A percentile compares a stretch with the other conserved stretches of the same genome.
These are phyloP conservation scores for Endocalyx cinctus DNA, from an alignment of 2,329 filamentous ascomycete species.

Conservation along the genomic window DNA sequence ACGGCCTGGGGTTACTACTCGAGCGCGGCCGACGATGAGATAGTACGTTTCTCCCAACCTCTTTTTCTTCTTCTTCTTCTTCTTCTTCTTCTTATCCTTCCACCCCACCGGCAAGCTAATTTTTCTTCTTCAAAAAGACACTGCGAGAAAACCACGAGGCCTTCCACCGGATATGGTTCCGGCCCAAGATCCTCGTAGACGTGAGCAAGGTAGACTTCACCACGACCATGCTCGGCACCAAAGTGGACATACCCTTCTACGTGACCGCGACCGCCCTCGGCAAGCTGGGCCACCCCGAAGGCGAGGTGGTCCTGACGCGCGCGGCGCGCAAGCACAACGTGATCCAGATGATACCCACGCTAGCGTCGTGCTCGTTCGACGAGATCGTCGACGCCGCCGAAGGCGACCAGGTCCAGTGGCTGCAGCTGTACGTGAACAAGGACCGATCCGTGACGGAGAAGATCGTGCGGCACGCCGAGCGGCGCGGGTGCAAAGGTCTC, in stretches of 20 bases:
- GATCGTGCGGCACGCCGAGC: constrained; percentile 89
- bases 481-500: constrained; percentile 85
- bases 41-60: constrained; percentile 54
- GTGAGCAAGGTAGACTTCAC: constrained; percentile 82
- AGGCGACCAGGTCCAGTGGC: constrained; percentile 85
- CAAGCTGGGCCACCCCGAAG: constrained; percentile 90
- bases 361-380: constrained; percentile 95
- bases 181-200: constrained; percentile 81
- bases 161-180: constrained; percentile 97
- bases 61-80: too few species aligned
- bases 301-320: constrained; percentile 84
- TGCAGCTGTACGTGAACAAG: constrained; percentile 97
- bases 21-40: constrained; percentile 84
- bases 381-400: constrained; percentile 85
- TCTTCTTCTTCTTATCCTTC: too few species aligned
- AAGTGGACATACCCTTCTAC: constrained; percentile 84
- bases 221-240: constrained; percentile 91
- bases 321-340: constrained; percentile 83
- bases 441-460: constrained; percentile 83
- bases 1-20: constrained; percentile 98
- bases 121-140: constrained; percentile 50
- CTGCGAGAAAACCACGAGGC: constrained; percentile 93
- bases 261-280: constrained; percentile 93
- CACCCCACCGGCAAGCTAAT: not conserved
- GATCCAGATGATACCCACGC: constrained; percentile 96